Evolutionary conservation across 2,329 filamentous ascomycete genomes (phyloP).

Genomic region (Alternaria rosae): DNA sequence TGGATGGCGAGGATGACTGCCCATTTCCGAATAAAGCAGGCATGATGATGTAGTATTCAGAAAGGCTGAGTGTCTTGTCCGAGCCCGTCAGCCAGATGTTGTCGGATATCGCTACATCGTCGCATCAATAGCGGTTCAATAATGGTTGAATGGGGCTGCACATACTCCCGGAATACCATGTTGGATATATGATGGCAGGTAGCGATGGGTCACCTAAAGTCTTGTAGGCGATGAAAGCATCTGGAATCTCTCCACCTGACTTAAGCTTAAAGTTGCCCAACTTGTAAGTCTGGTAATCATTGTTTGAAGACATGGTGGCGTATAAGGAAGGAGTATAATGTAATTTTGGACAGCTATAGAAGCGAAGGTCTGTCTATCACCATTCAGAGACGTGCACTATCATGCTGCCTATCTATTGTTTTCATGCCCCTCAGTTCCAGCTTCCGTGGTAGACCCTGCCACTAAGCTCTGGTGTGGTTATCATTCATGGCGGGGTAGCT

Average conservation of each 20-base stretch:
- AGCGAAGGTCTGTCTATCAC: not conserved
- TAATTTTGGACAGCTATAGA: not conserved
- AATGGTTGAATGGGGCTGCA: not conserved
- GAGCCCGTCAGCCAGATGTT: constrained; percentile 78
- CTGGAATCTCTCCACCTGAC: constrained; percentile 66
- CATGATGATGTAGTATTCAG: constrained; percentile 72
- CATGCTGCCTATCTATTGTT: not conserved
- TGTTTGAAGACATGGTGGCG: constrained; percentile 20
- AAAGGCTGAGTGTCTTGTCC: constrained; percentile 69
- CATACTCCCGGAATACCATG: constrained; percentile 73
- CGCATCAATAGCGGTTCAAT: not conserved
- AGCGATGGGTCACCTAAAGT: constrained; percentile 70
- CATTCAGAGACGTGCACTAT: not conserved
- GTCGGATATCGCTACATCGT: constrained; percentile 63
- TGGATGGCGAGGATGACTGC: constrained; percentile 73
- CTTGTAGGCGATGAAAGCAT: constrained; percentile 78
- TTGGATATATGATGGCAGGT: constrained; percentile 77
- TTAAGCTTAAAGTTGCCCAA: constrained; percentile 73
- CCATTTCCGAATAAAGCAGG: constrained; percentile 74
- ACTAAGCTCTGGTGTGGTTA: constrained; percentile 9
- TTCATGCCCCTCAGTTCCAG: not conserved
- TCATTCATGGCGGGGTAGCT: constrained; percentile 35
- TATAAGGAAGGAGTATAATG: not conserved
- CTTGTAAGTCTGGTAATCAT: constrained; percentile 61
- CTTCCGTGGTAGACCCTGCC: not conserved